Base-by-base conservation (phyloP, 2,329 filamentous ascomycete genomes). In the Xylaria arbuscula region DNA sequence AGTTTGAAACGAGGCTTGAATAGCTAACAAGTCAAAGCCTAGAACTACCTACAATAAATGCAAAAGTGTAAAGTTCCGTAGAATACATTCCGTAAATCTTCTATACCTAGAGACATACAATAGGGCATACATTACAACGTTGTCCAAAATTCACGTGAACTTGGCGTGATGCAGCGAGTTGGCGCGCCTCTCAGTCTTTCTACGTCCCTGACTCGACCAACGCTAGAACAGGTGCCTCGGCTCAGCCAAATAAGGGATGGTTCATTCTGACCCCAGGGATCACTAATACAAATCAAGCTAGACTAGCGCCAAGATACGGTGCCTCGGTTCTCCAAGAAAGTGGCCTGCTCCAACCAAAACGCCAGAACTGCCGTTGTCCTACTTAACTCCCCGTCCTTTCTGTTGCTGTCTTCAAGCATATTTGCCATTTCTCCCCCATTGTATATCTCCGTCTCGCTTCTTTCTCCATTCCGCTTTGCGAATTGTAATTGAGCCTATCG, bases 271-370 rank as follows among this genome's bases (percentile, higher is more conserved):
- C 59, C 53, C 51, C 60, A 53, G 38, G 51, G 22, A 24, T 45
- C 15, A 38, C 63, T 69, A 68, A 28, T 34, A 66, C 56, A 19
- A 17, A 47, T 28, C 13, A 11, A 51, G 59, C 38, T 75, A 73
- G 71, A 11, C 15, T 11, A 8, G 10, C 28, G 56, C 47, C 34
- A 17, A 47, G 51, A 51, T 15, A 65, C 56, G 63, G 45, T 73
- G 70, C 74, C 74, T 76, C 74, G 74, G 74, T 69, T 74, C 72
- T 67, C 70, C 66, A 70, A 70, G 61, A 64, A 42, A 62, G 58
- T 66, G 19, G 22, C 54, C 68, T 61, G 48, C 58, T 54, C 22
- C 13, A 22, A 10, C 57, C 38, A 54, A 58, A 45, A 24, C 51
- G 45, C 56, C 61, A 54, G 55, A 64, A 55, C 45, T 68, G 58